Conservation (phyloP, 139 green algal species). For the Chlorella sp. region DNA sequence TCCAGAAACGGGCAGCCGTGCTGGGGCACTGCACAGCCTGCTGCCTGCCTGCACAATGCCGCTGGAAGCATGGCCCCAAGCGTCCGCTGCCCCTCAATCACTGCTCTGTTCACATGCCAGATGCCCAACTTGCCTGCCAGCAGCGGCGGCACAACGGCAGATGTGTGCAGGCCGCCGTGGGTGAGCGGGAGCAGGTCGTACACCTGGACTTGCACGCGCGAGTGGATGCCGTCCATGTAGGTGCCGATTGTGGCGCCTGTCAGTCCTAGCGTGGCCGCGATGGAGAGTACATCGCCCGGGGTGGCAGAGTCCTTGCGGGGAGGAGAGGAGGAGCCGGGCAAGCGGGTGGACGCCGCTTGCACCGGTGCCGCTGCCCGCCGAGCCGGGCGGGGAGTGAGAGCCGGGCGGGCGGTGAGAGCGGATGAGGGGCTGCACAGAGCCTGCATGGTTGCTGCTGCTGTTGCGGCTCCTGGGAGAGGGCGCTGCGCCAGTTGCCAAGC, state of each 20-base stretch:
- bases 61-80: too few relatives aligned
- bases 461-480: too few relatives aligned
- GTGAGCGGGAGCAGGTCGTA: conserved; percentile 64
- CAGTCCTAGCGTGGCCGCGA: conserved; percentile 9
- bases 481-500: too few relatives aligned
- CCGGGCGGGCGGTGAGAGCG: background rate
- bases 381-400: background rate
- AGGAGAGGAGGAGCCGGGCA: background rate
- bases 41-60: too few relatives aligned
- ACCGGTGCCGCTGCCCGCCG: background rate
- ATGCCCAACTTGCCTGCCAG: conserved; percentile 29
- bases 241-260: conserved; percentile 19
- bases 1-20: too few relatives aligned
- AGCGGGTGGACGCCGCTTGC: background rate
- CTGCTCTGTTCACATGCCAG: background rate
- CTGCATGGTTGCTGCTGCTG: background rate
- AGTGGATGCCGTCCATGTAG: conserved; percentile 62
- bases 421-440: background rate
- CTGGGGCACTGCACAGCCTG: too few relatives aligned
- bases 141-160: conserved; percentile 54
- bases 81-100: background rate
- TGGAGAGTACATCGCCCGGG: background rate
- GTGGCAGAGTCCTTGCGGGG: background rate
- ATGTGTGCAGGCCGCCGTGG: conserved; percentile 56
- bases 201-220: conserved; percentile 50